These are phyloP conservation scores for Coniochaeta sp. DNA, from an alignment of 2,329 filamentous ascomycete species.

Conservation along the genomic window DNA sequence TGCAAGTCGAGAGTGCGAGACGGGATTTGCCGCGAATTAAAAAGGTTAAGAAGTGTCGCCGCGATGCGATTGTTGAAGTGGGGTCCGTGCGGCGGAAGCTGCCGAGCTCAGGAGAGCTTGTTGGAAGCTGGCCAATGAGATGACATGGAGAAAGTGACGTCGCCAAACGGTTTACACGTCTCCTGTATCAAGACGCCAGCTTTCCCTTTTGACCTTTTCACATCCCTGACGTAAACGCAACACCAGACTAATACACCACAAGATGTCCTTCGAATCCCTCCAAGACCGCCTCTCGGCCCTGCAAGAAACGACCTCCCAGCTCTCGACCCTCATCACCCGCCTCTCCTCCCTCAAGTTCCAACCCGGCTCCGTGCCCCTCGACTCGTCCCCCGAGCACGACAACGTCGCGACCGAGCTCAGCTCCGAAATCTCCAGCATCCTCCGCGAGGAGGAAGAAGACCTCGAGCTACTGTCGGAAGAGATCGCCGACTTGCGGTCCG, in stretches of 20 bases:
- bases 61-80: background rate
- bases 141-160: background rate
- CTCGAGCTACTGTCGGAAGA: slow-evolving; percentile 76
- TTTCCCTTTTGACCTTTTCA: no score
- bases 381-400: slow-evolving; percentile 32
- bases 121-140: no score
- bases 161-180: background rate
- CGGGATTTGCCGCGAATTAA: background rate
- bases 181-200: background rate
- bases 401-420: slow-evolving; percentile 64
- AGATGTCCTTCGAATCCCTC: slow-evolving; percentile 53
- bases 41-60: background rate
- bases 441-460: slow-evolving; percentile 77
- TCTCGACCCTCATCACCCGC: slow-evolving; percentile 52
- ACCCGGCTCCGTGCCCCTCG: slow-evolving; percentile 48
- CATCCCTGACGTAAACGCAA: background rate
- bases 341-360: slow-evolving; percentile 52
- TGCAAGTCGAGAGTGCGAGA: background rate
- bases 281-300: slow-evolving; percentile 52
- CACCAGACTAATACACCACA: slow-evolving; percentile 4
- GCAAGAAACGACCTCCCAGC: slow-evolving; percentile 55
- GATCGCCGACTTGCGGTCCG: slow-evolving; percentile 58
- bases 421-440: slow-evolving; percentile 69
- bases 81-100: slow-evolving; percentile 1
- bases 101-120: background rate